Evolutionary conservation across 345 rosid genomes (phyloP).

Genomic region (Leavenworthia alabamica): DNA sequence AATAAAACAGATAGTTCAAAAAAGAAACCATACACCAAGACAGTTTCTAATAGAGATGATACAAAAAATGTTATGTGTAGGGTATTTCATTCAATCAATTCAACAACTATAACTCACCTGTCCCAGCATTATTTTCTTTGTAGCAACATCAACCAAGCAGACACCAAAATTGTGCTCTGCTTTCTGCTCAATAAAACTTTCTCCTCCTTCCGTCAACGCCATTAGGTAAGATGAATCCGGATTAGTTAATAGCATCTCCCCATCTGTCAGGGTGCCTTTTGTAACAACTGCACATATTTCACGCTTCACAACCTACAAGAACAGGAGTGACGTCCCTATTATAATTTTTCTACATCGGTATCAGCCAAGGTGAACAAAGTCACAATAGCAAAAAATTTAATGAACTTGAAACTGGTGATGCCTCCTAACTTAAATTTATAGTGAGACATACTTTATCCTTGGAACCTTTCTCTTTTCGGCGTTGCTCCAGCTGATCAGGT

Average conservation of each 20-base stretch:
- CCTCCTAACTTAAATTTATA: constrained; percentile 1
- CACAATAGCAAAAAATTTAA: background rate
- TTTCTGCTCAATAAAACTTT: constrained; percentile 27
- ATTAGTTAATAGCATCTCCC: constrained; percentile 72
- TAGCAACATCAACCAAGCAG: constrained; percentile 84
- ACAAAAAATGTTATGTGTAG: constrained; percentile 1
- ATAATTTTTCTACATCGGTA: constrained; percentile 1
- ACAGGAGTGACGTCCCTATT: constrained; percentile 17
- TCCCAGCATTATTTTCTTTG: constrained; percentile 76
- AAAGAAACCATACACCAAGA: background rate
- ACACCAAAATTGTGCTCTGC: constrained; percentile 56
- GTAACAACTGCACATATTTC: constrained; percentile 91
- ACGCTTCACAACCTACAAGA: constrained; percentile 86
- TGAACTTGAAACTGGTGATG: constrained; percentile 2
- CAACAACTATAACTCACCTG: constrained; percentile 46
- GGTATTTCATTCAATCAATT: constrained; percentile 3
- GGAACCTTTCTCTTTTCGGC: constrained; percentile 81
- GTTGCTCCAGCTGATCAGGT: constrained; percentile 90
- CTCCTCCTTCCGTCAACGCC: constrained; percentile 67
- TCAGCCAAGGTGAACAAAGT: background rate
- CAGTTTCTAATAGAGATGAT: background rate
- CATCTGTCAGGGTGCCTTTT: constrained; percentile 90
- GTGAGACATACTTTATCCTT: constrained; percentile 69
- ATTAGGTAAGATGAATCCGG: constrained; percentile 88
- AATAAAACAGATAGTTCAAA: background rate